Evolutionary conservation across 805 yeast genomes (phyloP), one percentile per base, ranked within the genome.

Genomic region (Lachancea mirantina): DNA sequence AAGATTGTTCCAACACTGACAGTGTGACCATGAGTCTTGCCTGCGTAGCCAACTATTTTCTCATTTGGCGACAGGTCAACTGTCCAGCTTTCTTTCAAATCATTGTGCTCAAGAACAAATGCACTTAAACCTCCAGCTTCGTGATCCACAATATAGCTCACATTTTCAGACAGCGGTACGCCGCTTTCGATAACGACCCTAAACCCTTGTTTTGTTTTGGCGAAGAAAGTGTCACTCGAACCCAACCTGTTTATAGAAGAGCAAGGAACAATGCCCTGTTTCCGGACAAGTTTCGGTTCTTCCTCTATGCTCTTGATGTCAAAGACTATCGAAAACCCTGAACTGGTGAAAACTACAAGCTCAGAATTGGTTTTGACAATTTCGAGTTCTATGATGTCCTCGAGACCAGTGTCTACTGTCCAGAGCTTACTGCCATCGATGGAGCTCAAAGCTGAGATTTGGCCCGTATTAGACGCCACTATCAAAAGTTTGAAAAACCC

Each of bases 1-100:
- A 82, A 59, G 0, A 81, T 72, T 16, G 72, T 67, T 6, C 94
- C 96, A 29, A 78, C 52, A 9, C 79, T 78, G 0, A 79, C 75
- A 4, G 68, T 61, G 8, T 52, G 45, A 13, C 63, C 70, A 9
- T 51, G 53, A 2, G 62, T 62, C 35, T 74, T 65, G 2, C 53
- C 25, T 0, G 66, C 60, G 19, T 62, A 52, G 0, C 67, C 62
- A 2, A 68, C 47, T 22, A 76, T 53, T n/a, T 49, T 38, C 38
- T 65, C 74, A 22, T 51, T 46, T 1, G 35, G 37, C 2, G 42
- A 29, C 3, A 59, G 39, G 8, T 42, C 37, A 30, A 59, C 59
- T 11, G 42, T 47, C 73, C 74, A 72, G 1, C 72, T 65, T 6
- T 51, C 38, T 3, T 38, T 26, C 2, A 61, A 31, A 5, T 31